Evolutionary conservation across 2,329 filamentous ascomycete species (phyloP), one percentile per base, ranked within the genome.

Genomic region (Xylariaceae sp.): DNA sequence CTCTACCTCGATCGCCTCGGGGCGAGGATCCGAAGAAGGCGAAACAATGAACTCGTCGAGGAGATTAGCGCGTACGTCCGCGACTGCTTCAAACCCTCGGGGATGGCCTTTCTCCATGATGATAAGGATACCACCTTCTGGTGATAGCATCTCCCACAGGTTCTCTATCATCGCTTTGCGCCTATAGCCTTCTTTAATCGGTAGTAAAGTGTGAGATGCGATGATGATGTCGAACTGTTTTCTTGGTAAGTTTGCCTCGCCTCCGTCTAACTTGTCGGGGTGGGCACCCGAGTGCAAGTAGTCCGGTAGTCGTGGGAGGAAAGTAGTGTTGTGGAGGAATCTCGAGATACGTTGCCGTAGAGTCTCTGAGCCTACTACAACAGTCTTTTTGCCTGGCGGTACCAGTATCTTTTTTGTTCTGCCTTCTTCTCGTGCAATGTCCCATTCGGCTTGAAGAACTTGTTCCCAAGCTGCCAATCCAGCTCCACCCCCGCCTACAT

Each of bases 211-310:
- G 64, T 99, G 90, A 2, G 90, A 89, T 1, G 90, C 91, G 56
- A 99, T 85, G 58, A 99, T 89, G 5, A 99, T 71, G 63, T 99
- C 94, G 66, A 86, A 96, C 39, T 82, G 80, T 69, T 97, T 96
- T 52, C 86, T 80, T 3, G 78, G 75, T 15, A 78, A 76, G 6
- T 78, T 74, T 9, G 72, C 66, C 30, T 72, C 68, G 17, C 78
- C 75, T 17, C 81, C 80, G 48, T 89, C 81, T 5, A 89, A 66
- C 49, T 74, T 73, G 15, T 81, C 76, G 10, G 78, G 75, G 43
- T 81, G 80, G 50, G 84, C 74, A 18, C 78, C 74, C 1, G 81
- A 79, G 63, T 86, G 85, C 22, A 90, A 69, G 56, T 92, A 90
- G 62, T 97, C 90, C 0, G 94, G 94, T n/a, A 97, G 73, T 4